Evolutionary conservation across 352 stramenopile genomes (phyloP), one percentile per base, ranked within the genome.

Genomic region (Pythium monospermum): DNA sequence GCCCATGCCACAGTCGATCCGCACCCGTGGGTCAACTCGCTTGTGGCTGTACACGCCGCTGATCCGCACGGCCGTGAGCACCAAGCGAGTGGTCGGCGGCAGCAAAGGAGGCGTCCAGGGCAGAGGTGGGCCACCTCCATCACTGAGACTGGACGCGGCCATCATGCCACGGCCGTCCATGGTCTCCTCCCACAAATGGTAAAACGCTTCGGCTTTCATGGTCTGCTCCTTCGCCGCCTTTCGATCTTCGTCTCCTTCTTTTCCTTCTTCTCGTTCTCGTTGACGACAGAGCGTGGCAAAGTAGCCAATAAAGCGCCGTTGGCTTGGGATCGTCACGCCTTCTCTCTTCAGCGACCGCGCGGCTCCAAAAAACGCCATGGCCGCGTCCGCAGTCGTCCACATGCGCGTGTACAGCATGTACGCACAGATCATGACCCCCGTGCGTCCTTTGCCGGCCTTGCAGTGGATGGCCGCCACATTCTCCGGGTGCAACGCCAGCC

Each of bases 401-500:
- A 64, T 58, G 21, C 80, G 62, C 19, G 70, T 68, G 60, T 89
- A 91, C 12, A 92, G 44, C 51, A 94, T 53, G 57, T 88, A 91
- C 11, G 66, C 75, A 55, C 72, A 87, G 45, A 93, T 78, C 79
- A 97, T 95, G 45, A 96, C 78, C 11, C 88, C 88, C 15, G 88
- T 94, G 39, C 88, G 76, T n/a, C 88, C 88, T 64, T 90, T 90
- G 28, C 87, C 87, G 30, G 87, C 88, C 61, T 97, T 97, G 69
- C 88, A 97, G 54, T 97, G 88, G 48, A 97, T 81, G 19, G 81
- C 85, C 0, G 75, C 83, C n/a, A 96, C 70, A 55, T 95, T 90
- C 12, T 84, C 62, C 2, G 73, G 64, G 56, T 94, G 51, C 2
- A 55, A 42, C 15, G 62, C 30, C 10, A 91, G 49, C 76, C 76